phyloP scores from a whole-genome alignment of 1,139 yeast species.

The Protomyces macrosporus region DNA sequence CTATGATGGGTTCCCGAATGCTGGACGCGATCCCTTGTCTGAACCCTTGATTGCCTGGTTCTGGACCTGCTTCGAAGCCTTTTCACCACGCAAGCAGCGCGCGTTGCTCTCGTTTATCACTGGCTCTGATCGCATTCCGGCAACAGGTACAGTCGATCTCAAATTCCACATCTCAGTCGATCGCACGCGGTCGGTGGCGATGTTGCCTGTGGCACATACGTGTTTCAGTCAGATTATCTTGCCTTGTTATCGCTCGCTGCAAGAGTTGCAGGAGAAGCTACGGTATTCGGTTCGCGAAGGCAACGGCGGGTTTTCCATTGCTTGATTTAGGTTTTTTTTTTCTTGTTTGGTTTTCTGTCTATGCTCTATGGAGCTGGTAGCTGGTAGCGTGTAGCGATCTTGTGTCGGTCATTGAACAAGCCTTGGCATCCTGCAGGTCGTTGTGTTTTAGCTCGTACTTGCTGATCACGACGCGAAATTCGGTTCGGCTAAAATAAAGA shows the following conservation, averaged over 20 bases:
- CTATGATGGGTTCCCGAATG: conserved; percentile 41
- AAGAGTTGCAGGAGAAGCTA: conserved; percentile 54
- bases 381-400: too few relatives aligned
- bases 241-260: conserved; percentile 55
- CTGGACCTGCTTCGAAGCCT: conserved; percentile 62
- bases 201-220: conserved; percentile 83
- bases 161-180: conserved; percentile 56
- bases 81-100: conserved; percentile 51
- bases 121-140: conserved; percentile 87
- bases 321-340: not conserved
- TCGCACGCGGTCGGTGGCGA: conserved; percentile 36
- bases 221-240: conserved; percentile 86
- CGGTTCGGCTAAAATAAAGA: not conserved
- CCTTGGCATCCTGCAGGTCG: too few relatives aligned
- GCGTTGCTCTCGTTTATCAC: conserved; percentile 70
- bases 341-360: too few relatives aligned
- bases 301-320: conserved; percentile 43
- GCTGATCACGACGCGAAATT: not conserved
- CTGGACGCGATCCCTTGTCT: not conserved
- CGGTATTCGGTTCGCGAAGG: conserved; percentile 66
- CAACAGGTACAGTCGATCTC: conserved; percentile 72
- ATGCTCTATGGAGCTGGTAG: too few relatives aligned
- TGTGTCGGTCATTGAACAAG: too few relatives aligned
- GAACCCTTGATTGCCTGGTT: conserved; percentile 55
- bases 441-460: too few relatives aligned